Evolutionary conservation across 305 asterid species (phyloP), one percentile per base, ranked within the genome.

Genomic region (Fraxinus albicans): DNA sequence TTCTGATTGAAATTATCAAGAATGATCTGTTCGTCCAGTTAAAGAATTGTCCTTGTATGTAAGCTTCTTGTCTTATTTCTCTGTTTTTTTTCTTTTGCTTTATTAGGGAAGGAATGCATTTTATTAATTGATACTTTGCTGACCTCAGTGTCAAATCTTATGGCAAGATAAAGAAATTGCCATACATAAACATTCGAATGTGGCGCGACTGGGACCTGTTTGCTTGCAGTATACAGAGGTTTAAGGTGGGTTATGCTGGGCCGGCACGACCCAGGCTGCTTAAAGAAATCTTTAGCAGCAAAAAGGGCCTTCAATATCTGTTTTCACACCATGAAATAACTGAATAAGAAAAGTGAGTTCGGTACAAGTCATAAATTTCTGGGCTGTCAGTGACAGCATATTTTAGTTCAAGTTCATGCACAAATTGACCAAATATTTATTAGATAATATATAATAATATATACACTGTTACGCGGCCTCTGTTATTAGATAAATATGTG

Each of bases 361-460:
- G 31, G 25, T 76, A 25, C 78, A 15, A 29, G 10, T 47, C 78
- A 70, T 44, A 29, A 15, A 73, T 77, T 80, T 65, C 78, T 72
- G 72, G 8, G 55, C 72, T n/a, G 73, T 19, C 73, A n/a, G 78
- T 77, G 10, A n/a, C 42, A 36, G 7, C 60, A 79, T 10, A 42
- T 76, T 23, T 25, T 27, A 36, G 27, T 47, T 60, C 76, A 35
- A 42, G 79, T 44, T 69, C 50, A n/a, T 69, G 83, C 47, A 58
- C 42, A 58, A 21, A 34, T 81, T 81, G 84, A 81, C 84, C 19
- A 34, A 81, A 74, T 34, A 55, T 36, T 36, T 21, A 1, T 19
- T 3, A 55, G 29, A 81, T 73, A 53, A 31, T 29, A 35, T 73
- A 75, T 63, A 63, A 58, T 35, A 38, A 6, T 34, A 67, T 23